A percentile compares a stretch with the other conserved stretches of the same genome.
Evolutionary conservation across 345 rosid species (phyloP).

Genomic region (Acer negundo): DNA sequence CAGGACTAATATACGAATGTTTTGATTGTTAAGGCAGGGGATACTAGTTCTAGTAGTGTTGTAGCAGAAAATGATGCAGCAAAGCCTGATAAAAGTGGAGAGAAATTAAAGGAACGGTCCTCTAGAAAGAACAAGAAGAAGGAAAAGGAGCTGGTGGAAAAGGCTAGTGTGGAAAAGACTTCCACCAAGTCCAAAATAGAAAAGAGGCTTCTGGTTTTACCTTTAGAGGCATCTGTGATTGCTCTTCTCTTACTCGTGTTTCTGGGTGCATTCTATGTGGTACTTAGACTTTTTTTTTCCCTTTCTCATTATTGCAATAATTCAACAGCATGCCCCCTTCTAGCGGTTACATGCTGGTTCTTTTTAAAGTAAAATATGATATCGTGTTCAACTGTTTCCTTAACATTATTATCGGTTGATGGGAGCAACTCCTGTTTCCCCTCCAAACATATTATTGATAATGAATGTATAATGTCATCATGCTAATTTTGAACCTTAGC

Average conservation of each 20-base stretch:
- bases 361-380: slow-evolving; percentile 9
- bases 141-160: slow-evolving; percentile 60
- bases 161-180: slow-evolving; percentile 43
- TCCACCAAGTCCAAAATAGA: slow-evolving; percentile 46
- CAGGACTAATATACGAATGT: slow-evolving; percentile 22
- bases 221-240: slow-evolving; percentile 76
- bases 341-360: neutral
- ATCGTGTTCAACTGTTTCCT: neutral
- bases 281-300: slow-evolving; percentile 39
- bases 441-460: neutral
- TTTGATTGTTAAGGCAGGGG: slow-evolving; percentile 65
- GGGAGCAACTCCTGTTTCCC: neutral
- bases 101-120: slow-evolving; percentile 51
- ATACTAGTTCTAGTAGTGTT: slow-evolving; percentile 39
- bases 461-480: neutral
- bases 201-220: slow-evolving; percentile 84
- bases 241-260: slow-evolving; percentile 81
- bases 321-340: neutral
- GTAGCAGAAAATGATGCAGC: slow-evolving; percentile 40
- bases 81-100: slow-evolving; percentile 55
- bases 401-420: neutral
- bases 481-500: neutral
- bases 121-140: slow-evolving; percentile 72
- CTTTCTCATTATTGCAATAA: slow-evolving; percentile 4
- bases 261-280: slow-evolving; percentile 98